A percentile compares a stretch with the other conserved stretches of the same genome.
These are phyloP conservation scores for Aspergillus diversus DNA, from an alignment of 495 filamentous ascomycete genomes.

Conservation along the genomic window DNA sequence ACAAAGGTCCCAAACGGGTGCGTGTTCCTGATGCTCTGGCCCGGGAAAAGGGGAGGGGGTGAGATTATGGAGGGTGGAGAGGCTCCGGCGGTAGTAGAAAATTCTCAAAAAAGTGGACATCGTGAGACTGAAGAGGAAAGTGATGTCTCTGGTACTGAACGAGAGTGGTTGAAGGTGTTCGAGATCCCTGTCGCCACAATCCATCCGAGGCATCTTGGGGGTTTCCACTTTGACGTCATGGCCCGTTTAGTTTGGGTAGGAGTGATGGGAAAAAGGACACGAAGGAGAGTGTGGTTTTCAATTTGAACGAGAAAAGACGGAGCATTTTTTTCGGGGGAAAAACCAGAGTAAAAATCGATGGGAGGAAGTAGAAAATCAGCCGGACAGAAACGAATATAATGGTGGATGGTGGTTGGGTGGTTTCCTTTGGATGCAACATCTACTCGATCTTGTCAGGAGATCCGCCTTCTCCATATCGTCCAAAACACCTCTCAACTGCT, in stretches of 20 bases:
- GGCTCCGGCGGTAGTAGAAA: slow-evolving; percentile 18
- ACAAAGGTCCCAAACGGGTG: background rate
- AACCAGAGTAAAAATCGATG: background rate
- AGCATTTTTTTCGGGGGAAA: background rate
- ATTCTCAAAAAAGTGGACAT: slow-evolving; percentile 17
- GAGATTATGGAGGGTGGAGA: slow-evolving; percentile 1
- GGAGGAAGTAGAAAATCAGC: background rate
- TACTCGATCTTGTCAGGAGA: background rate
- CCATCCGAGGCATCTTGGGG: slow-evolving; percentile 11
- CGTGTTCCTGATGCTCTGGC: slow-evolving; percentile 12
- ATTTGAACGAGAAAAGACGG: background rate
- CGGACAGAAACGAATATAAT: background rate
- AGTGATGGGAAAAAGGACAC: background rate
- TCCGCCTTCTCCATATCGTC: background rate
- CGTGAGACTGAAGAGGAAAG: slow-evolving; percentile 18
- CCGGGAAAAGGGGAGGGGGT: slow-evolving; percentile 2
- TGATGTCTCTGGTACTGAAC: slow-evolving; percentile 14
- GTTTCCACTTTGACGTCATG: slow-evolving; percentile 24
- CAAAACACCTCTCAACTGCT: background rate
- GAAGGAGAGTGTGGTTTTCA: background rate
- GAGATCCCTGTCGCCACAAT: slow-evolving; percentile 23
- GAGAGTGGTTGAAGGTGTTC: slow-evolving; percentile 18
- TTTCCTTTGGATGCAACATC: background rate
- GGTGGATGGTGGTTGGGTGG: background rate
- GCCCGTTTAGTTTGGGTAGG: background rate